These are phyloP conservation scores for Trichomonas tenax DNA, from an alignment of 208 protist species.

Conservation along the genomic window DNA sequence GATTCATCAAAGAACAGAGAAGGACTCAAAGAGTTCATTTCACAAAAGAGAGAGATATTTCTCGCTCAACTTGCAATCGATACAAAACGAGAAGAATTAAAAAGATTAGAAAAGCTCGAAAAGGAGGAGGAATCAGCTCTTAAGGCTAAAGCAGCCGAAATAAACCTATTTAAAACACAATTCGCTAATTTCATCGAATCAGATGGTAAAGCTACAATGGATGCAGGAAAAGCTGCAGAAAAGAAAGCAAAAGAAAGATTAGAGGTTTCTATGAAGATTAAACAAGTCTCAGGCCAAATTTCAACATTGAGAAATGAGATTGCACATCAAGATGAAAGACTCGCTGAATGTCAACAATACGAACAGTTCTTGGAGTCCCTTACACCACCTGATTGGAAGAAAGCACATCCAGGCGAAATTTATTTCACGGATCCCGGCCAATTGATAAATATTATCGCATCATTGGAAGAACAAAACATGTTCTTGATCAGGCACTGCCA, in stretches of 20 bases:
- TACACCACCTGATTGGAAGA: background rate
- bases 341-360: background rate
- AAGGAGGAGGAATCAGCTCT: background rate
- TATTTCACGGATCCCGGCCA: background rate
- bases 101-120: background rate
- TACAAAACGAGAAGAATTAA: background rate
- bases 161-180: background rate
- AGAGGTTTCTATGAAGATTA: slow-evolving; percentile 1
- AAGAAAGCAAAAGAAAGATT: background rate
- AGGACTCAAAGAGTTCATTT: background rate
- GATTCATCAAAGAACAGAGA: background rate
- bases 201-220: background rate
- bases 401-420: background rate
- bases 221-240: background rate
- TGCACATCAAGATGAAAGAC: background rate
- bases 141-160: background rate
- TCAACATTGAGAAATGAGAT: background rate
- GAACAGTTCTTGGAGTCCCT: background rate
- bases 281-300: background rate
- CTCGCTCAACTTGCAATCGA: background rate
- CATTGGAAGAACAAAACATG: background rate
- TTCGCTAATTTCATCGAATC: background rate
- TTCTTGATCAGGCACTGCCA: background rate
- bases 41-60: background rate
- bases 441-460: background rate